Percentiles rank a stretch among this genome's conserved stretches.
Conservation (phyloP, 2,329 filamentous ascomycete genomes). For the Colletotrichum endophyticum region DNA sequence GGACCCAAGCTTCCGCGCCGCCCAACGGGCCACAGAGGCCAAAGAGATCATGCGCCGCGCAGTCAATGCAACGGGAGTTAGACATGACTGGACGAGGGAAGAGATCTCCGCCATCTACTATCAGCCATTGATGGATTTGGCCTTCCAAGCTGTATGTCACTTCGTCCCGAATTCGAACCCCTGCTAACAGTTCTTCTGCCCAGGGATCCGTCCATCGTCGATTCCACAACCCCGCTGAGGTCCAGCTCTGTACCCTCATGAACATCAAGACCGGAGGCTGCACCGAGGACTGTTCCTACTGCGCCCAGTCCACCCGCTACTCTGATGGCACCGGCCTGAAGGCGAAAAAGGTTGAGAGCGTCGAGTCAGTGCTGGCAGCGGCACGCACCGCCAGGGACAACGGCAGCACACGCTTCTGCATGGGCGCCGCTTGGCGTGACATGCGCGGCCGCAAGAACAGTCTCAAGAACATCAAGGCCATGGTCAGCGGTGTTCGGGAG, state of each 20-base stretch:
- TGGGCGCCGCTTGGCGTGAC: slow-evolving; percentile 93
- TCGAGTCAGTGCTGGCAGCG: slow-evolving; percentile 81
- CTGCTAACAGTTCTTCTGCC: neutral
- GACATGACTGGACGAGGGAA: slow-evolving; percentile 80
- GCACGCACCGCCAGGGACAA: slow-evolving; percentile 80
- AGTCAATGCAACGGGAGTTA: slow-evolving; percentile 62
- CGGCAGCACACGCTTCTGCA: slow-evolving; percentile 90
- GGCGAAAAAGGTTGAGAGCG: slow-evolving; percentile 78
- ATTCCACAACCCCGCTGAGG: slow-evolving; percentile 82
- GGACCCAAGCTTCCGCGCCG: neutral
- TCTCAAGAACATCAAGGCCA: slow-evolving; percentile 82
- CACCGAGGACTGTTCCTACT: slow-evolving; percentile 92
- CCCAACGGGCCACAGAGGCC: slow-evolving; percentile 4
- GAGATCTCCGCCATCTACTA: slow-evolving; percentile 85
- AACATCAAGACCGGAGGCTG: slow-evolving; percentile 96
- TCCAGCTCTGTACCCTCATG: slow-evolving; percentile 94
- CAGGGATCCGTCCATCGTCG: slow-evolving; percentile 80
- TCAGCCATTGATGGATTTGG: slow-evolving; percentile 79
- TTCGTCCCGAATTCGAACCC: neutral
- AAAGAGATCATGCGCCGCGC: slow-evolving; percentile 51
- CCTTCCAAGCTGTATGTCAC: slow-evolving; percentile 70
- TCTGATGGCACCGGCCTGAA: slow-evolving; percentile 77
- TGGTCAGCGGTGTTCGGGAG: slow-evolving; percentile 80
- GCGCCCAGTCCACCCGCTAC: slow-evolving; percentile 86
- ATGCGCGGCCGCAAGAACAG: slow-evolving; percentile 90